Evolutionary conservation across 805 yeast species (phyloP).

Genomic region (Candida cerambycidarum): DNA sequence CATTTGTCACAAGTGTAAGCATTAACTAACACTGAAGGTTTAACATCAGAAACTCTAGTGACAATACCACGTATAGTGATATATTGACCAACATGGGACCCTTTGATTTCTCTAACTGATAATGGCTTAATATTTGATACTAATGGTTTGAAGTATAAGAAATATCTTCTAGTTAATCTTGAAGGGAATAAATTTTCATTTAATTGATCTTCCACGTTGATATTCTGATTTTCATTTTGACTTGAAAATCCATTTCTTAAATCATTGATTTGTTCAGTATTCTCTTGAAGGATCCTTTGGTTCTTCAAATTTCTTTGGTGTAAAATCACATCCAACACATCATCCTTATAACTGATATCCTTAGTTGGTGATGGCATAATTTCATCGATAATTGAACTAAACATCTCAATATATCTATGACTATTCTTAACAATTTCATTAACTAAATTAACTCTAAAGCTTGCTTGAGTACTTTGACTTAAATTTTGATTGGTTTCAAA

Average conservation of each 20-base stretch:
- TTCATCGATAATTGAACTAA: slow-evolving; percentile 72
- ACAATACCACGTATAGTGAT: slow-evolving; percentile 93
- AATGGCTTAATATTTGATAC: slow-evolving; percentile 55
- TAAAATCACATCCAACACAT: slow-evolving; percentile 87
- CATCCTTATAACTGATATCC: slow-evolving; percentile 77
- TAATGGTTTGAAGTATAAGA: slow-evolving; percentile 82
- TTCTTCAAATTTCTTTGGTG: slow-evolving; percentile 88
- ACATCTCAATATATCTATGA: slow-evolving; percentile 73
- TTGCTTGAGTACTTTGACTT: slow-evolving; percentile 14
- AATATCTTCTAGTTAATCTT: slow-evolving; percentile 81
- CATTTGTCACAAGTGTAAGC: slow-evolving; percentile 98
- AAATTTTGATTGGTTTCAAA: slow-evolving; percentile 52
- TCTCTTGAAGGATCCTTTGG: slow-evolving; percentile 66
- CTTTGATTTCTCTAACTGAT: slow-evolving; percentile 89
- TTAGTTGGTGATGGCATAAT: slow-evolving; percentile 85
- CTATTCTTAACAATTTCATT: slow-evolving; percentile 71
- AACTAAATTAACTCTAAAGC: slow-evolving; percentile 33
- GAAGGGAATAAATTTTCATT: slow-evolving; percentile 72
- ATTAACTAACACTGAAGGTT: slow-evolving; percentile 85
- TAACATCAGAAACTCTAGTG: slow-evolving; percentile 93
- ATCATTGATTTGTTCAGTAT: slow-evolving; percentile 57
- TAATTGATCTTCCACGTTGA: slow-evolving; percentile 14
- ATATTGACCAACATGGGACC: slow-evolving; percentile 77
- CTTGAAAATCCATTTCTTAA: slow-evolving; percentile 32
- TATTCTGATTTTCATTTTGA: slow-evolving; percentile 16